phyloP scores from a whole-genome alignment of 1,139 yeast species.

The Pichia sp. region DNA sequence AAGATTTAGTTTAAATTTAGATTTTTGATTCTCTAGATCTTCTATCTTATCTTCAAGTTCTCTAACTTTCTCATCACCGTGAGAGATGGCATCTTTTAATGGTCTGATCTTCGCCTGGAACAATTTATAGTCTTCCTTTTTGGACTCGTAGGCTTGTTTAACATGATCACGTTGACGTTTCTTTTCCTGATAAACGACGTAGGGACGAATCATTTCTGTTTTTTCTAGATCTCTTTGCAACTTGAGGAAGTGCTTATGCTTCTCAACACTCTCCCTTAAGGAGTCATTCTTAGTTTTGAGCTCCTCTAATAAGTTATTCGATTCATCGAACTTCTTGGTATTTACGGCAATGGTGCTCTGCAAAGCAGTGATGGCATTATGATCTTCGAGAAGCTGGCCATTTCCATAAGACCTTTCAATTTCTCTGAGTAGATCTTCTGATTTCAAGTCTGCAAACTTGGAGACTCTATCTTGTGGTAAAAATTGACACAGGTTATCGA shows the following conservation, averaged over 20 bases:
- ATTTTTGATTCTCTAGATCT: constrained; percentile 9
- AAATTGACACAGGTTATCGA: constrained; percentile 90
- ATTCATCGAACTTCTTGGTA: constrained; percentile 27
- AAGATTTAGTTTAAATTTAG: constrained; percentile 14
- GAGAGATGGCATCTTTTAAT: constrained; percentile 19
- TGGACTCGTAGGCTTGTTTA: constrained; percentile 35
- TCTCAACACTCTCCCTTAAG: constrained; percentile 24
- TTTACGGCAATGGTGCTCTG: constrained; percentile 37
- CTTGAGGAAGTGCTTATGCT: constrained; percentile 27
- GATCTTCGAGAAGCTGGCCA: constrained; percentile 48
- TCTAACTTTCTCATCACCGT: constrained; percentile 12
- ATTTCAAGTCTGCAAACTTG: constrained; percentile 77
- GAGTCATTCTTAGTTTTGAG: constrained; percentile 29
- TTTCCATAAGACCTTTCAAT: constrained; percentile 79
- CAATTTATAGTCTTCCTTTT: constrained; percentile 11
- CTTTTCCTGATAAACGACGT: constrained; percentile 48
- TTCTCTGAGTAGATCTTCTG: constrained; percentile 66
- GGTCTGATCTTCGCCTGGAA: constrained; percentile 35
- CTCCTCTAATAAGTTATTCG: constrained; percentile 27
- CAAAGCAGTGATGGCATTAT: constrained; percentile 47
- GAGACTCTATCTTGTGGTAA: constrained; percentile 95
- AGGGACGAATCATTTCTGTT: constrained; percentile 51
- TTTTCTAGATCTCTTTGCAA: constrained; percentile 38
- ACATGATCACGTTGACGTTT: constrained; percentile 36
- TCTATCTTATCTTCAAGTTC: constrained; percentile 11